Base-by-base conservation (phyloP, 192 early-diverging fungal genomes). In the Umbelopsis isabellina region DNA sequence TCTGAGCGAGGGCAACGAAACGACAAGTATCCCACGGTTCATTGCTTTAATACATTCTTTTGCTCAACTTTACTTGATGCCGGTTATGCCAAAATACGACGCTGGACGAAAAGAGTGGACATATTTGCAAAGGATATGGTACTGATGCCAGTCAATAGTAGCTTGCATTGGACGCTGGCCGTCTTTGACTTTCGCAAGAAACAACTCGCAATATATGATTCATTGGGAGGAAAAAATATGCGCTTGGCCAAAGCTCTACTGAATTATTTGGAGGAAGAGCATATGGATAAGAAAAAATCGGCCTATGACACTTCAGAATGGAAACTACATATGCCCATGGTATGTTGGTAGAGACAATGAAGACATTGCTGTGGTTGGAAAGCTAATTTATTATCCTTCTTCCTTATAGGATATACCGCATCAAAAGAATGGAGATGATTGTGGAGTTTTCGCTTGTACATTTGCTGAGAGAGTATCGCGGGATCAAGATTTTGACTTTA, bases 41-140 rank as follows among this genome's bases (percentile, higher is more conserved):
- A 96, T 71, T 87, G 88, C 33, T 98, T 97, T 77, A 98, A 92
- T 78, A 95, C 95, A 0, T 95, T 95, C 72, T 98, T 98, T 77
- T 97, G 88, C 77, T 75, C 86, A 45, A 91, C 83, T 7, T 76
- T 98, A 35, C 51, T 77, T 15, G 85, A 89, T 16, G 52, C 85
- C 22, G 94, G 93, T 9, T 97, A 95, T 68, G 74, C 70, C 7
- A 81, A 82, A 37, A 92, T 98, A 27, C 76, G 85, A 44, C 80
- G 93, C 22, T 97, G 95, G 94, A 92, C 94, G 8, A 89, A 90
- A 47, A 91, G 88, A 68, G 85, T 90, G 49, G 89, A 94, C 46
- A 67, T 94, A 6, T 97, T 98, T 53, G 79, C 83, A 3, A 80
- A 88, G 53, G 95, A 97, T 73, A 73, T 89, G 45, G 73, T 97